These are phyloP conservation scores for Trichoderma semiorbis DNA, from an alignment of 2,329 filamentous ascomycete genomes.

Conservation along the genomic window DNA sequence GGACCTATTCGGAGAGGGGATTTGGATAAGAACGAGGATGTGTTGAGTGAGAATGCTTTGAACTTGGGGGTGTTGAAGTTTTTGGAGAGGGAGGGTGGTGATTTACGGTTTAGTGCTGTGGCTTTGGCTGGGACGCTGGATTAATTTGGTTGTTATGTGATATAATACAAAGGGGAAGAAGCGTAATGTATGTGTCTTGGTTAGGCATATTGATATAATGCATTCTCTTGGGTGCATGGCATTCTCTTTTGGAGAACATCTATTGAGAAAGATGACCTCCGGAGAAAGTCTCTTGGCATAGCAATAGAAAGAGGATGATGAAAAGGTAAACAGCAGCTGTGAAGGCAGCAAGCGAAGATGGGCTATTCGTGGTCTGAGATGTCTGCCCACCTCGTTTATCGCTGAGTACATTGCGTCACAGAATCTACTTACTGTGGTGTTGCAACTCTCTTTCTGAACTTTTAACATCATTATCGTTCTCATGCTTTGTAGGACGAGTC, in stretches of 20 bases:
- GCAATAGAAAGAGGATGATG: background rate
- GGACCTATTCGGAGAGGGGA: conserved; percentile 55
- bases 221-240: background rate
- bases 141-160: conserved; percentile 26
- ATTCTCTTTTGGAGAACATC: background rate
- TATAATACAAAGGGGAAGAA: background rate
- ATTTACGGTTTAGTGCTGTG: conserved; percentile 58
- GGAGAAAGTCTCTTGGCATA: background rate
- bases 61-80: conserved; percentile 62
- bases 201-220: background rate
- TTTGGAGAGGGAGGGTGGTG: conserved; percentile 51
- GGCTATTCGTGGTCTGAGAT: background rate
- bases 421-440: background rate
- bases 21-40: conserved; percentile 61
- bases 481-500: background rate
- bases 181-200: background rate
- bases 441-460: background rate
- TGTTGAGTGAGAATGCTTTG: conserved; percentile 71
- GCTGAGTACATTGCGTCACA: background rate
- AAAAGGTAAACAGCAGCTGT: too few species aligned
- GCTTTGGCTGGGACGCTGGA: conserved; percentile 52
- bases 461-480: background rate
- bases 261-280: background rate
- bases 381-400: background rate
- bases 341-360: background rate